Evolutionary conservation across 768 basidiomycete genomes (phyloP).

Genomic region (Boletus reticulatus): DNA sequence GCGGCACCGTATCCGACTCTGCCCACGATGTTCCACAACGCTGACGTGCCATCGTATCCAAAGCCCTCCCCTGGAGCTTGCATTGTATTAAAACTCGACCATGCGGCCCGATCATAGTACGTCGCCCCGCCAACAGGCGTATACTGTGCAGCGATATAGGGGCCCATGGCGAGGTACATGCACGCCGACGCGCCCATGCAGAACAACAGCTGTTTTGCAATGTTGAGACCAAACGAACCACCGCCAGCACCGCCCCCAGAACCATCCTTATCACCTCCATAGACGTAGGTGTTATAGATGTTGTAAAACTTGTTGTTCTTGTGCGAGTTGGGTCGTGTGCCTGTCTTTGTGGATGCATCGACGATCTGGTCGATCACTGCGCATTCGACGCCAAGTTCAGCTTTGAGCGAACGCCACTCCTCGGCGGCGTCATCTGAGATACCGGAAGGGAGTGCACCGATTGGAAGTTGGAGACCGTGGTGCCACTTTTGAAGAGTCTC

Average conservation of each 20-base stretch:
- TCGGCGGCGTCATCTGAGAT: constrained; percentile 66
- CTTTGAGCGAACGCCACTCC: constrained; percentile 79
- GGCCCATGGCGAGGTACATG: constrained; percentile 59
- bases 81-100: constrained; percentile 77
- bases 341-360: constrained; percentile 35
- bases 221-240: constrained; percentile 30
- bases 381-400: constrained; percentile 77
- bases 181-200: constrained; percentile 63
- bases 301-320: constrained; percentile 71
- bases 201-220: constrained; percentile 49
- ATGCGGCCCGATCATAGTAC: constrained; percentile 74
- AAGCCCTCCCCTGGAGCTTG: constrained; percentile 72
- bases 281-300: constrained; percentile 77
- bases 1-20: constrained; percentile 74
- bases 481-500: constrained; percentile 73
- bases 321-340: constrained; percentile 33
- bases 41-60: constrained; percentile 52
- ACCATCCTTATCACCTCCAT: constrained; percentile 42
- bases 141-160: constrained; percentile 55
- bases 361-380: constrained; percentile 72
- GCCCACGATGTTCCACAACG: constrained; percentile 69
- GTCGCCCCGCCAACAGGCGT: constrained; percentile 63
- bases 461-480: constrained; percentile 48
- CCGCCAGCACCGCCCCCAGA: constrained; percentile 17
- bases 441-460: constrained; percentile 45